Evolutionary conservation across 108 stramenopile genomes (phyloP).

Genomic region (Nitzschia palea): DNA sequence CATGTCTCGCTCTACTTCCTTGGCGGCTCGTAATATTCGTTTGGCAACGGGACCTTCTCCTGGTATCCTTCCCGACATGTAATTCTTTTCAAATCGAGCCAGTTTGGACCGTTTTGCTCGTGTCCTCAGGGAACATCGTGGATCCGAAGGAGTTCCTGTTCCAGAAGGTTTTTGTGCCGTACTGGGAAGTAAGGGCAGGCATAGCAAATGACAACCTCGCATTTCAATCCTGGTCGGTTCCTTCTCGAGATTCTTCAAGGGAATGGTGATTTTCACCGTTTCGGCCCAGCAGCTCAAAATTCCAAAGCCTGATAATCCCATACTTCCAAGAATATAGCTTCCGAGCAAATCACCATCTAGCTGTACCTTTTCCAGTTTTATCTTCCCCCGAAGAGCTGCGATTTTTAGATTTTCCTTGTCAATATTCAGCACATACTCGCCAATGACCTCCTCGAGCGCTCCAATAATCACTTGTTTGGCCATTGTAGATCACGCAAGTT

Average conservation of each 20-base stretch:
- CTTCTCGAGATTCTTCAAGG: slow-evolving; percentile 68
- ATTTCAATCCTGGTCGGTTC: slow-evolving; percentile 69
- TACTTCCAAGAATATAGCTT: slow-evolving; percentile 64
- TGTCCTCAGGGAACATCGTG: slow-evolving; percentile 62
- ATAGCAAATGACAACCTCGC: slow-evolving; percentile 69
- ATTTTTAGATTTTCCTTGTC: slow-evolving; percentile 77
- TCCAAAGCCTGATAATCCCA: slow-evolving; percentile 77
- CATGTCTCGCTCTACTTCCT: slow-evolving; percentile 40
- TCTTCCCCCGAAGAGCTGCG: slow-evolving; percentile 67
- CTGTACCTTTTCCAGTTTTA: slow-evolving; percentile 83
- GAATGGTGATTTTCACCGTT: slow-evolving; percentile 55
- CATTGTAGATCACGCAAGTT: no score
- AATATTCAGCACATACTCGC: slow-evolving; percentile 83
- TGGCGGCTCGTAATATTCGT: slow-evolving; percentile 40
- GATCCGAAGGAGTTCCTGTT: slow-evolving; percentile 57
- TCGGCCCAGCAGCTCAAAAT: slow-evolving; percentile 71
- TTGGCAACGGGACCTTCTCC: slow-evolving; percentile 66
- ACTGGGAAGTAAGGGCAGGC: slow-evolving; percentile 71
- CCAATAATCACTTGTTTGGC: slow-evolving; percentile 25
- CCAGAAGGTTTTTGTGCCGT: slow-evolving; percentile 69
- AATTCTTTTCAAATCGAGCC: slow-evolving; percentile 78
- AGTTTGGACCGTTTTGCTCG: slow-evolving; percentile 71
- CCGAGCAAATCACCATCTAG: slow-evolving; percentile 83
- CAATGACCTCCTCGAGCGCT: slow-evolving; percentile 77
- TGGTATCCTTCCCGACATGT: slow-evolving; percentile 62